Base-by-base conservation (phyloP, 768 basidiomycete species). In the Mycena capillaripes region DNA sequence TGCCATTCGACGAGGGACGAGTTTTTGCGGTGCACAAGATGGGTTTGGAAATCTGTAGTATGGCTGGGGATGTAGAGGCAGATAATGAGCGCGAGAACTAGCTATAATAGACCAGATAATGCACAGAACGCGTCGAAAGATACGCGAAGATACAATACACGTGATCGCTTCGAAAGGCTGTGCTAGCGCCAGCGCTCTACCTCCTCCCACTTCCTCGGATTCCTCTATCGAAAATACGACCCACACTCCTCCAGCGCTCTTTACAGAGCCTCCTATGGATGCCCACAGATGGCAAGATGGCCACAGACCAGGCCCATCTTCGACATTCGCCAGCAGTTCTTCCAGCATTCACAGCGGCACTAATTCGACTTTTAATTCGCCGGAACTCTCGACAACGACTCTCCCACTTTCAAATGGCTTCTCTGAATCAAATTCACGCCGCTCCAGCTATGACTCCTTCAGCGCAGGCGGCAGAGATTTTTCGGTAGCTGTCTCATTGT, bases 1-100 rank as follows among this genome's bases (percentile, higher is more conserved):
- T 65, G 23, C 69, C 63, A 2, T 65, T 64, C 30, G 69, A 70
- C 23, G 60, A 69, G 9, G 63, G 19, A 1, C 42, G 57, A 2
- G 38, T 55, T 53, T 72, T 72, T 62, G 71, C 38, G 11, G 66
- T 61, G 1, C 58, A 60, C 29, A 72, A 61, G 17, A 42, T 72
- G 57, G 70, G 70, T 2, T 30, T 72, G 27, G 71, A 72, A 34
- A 19, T 72, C 2, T 21, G 25, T 2, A 38, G 38, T 4, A 67
- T 72, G 65, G 55, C 17, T 17, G 71, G 71, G 1, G 17, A 27
- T 4, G 42, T 14, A 57, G 63, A 65, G 34, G 17, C 3, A 52
- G 58, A 57, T 29, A 14, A 3, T 19, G 44, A 60, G 4, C 3
- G 27, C 9, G 3, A 27, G 38, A 27, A 61, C 4, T 17, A 58